A percentile compares a stretch with the other conserved stretches of the same genome.
These are phyloP conservation scores for Chondrostereum purpureum DNA, from an alignment of 1,284 basidiomycete genomes.

Conservation along the genomic window DNA sequence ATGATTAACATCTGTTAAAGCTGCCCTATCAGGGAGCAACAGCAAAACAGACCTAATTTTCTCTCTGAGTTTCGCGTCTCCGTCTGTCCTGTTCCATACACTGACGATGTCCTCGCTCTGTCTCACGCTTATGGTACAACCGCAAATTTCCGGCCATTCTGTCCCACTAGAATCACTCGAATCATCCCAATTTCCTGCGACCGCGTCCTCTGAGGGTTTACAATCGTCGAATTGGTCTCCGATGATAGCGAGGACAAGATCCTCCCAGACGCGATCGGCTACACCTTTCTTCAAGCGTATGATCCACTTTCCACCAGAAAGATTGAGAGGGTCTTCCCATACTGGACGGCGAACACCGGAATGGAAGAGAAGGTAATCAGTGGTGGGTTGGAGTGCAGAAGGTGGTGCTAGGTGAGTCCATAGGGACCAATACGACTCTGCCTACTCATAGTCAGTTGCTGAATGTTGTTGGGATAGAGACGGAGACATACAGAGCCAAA, in stretches of 20 bases:
- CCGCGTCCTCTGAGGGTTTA: constrained; percentile 26
- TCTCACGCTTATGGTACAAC: constrained; percentile 77
- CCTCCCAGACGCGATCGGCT: constrained; percentile 79
- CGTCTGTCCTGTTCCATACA: constrained; percentile 71
- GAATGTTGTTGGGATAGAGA: constrained; percentile 1
- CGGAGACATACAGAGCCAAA: constrained; percentile 60
- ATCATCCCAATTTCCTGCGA: constrained; percentile 27
- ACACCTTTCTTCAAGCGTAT: constrained; percentile 80
- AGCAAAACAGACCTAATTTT: constrained; percentile 57
- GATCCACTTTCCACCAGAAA: constrained; percentile 89
- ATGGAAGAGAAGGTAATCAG: constrained; percentile 84
- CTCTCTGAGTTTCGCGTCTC: constrained; percentile 59
- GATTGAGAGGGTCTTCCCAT: constrained; percentile 87
- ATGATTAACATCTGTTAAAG: constrained; percentile 2
- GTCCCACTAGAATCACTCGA: constrained; percentile 29
- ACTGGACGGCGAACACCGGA: constrained; percentile 74
- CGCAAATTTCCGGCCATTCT: constrained; percentile 74
- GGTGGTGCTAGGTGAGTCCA: constrained; percentile 76
- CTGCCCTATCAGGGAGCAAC: background rate
- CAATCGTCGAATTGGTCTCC: constrained; percentile 75
- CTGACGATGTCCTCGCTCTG: constrained; percentile 80
- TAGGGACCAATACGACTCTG: constrained; percentile 81
- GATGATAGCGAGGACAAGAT: constrained; percentile 69
- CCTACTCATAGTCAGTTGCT: constrained; percentile 29
- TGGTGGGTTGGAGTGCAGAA: constrained; percentile 67